Evolutionary conservation across 2,329 filamentous ascomycete genomes (phyloP).

Genomic region (Cordyceps militaris): DNA sequence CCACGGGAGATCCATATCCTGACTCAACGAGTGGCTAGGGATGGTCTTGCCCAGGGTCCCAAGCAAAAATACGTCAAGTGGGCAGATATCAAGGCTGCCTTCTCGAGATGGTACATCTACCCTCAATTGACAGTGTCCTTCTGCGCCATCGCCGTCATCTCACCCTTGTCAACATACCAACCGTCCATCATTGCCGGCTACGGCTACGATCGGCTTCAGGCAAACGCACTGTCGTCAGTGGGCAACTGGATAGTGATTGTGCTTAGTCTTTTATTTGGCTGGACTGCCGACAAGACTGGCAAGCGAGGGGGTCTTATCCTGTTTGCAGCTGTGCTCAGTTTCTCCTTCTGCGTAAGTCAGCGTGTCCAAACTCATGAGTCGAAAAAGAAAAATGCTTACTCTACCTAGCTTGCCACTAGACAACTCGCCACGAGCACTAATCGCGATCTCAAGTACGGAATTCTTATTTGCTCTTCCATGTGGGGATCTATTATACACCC

Average conservation of each 20-base stretch:
- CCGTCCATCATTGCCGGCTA: background rate
- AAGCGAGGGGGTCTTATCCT: background rate
- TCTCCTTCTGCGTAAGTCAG: background rate
- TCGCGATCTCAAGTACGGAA: background rate
- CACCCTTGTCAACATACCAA: background rate
- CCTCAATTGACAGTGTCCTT: constrained; percentile 1
- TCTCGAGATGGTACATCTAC: background rate
- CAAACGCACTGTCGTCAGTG: background rate
- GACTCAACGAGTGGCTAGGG: constrained; percentile 1
- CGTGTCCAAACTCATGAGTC: background rate
- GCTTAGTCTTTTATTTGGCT: background rate
- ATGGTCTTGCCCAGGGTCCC: background rate
- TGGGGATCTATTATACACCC: background rate
- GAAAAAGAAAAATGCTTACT: background rate
- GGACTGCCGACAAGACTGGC: background rate
- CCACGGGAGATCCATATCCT: constrained; percentile 11
- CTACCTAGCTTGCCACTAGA: background rate
- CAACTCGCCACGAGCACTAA: background rate
- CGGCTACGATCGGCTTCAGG: background rate
- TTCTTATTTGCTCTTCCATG: background rate
- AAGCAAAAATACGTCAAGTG: background rate
- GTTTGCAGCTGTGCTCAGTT: background rate
- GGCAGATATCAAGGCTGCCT: background rate
- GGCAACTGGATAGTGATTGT: background rate
- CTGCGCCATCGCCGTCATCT: constrained; percentile 1